Evolutionary conservation across 345 rosid species (phyloP).

Genomic region (Salix suchowensis): DNA sequence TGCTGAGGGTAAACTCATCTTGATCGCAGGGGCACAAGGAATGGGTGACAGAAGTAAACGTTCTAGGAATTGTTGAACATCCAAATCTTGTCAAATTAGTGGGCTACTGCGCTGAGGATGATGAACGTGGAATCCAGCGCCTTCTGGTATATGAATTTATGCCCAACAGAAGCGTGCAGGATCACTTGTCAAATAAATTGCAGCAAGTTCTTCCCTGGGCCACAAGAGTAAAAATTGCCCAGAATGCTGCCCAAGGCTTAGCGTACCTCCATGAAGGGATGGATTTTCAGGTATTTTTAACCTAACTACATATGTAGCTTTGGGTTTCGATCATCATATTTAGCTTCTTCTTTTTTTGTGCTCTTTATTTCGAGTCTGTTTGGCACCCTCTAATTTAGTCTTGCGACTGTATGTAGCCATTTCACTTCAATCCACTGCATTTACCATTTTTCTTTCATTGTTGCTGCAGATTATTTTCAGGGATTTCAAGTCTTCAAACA

Average conservation of each 20-base stretch:
- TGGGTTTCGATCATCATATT: not conserved
- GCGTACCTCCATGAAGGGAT: slow-evolving; percentile 89
- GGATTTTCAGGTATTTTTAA: slow-evolving; percentile 74
- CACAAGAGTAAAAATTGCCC: slow-evolving; percentile 73
- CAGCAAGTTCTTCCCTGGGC: slow-evolving; percentile 68
- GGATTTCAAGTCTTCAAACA: slow-evolving; percentile 94
- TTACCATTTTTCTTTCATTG: not conserved
- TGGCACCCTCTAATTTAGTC: too few species aligned
- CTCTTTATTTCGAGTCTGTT: not conserved
- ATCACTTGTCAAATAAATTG: slow-evolving; percentile 66
- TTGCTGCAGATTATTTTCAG: slow-evolving; percentile 72
- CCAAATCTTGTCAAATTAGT: slow-evolving; percentile 81
- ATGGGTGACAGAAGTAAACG: slow-evolving; percentile 96
- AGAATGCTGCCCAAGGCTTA: slow-evolving; percentile 80
- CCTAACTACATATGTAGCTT: not conserved
- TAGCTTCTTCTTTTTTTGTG: too few species aligned
- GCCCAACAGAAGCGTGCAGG: slow-evolving; percentile 86
- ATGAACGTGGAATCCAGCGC: slow-evolving; percentile 91
- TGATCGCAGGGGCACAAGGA: slow-evolving; percentile 82
- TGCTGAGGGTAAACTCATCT: not conserved
- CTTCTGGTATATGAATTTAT: slow-evolving; percentile 83
- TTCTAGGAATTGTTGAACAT: slow-evolving; percentile 90
- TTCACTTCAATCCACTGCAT: not conserved
- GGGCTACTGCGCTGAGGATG: slow-evolving; percentile 95
- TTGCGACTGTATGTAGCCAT: not conserved